Percentiles rank a stretch among this genome's conserved stretches.
These are phyloP conservation scores for Erodium moschatum DNA, from an alignment of 441 rosid genomes.

Conservation along the genomic window DNA sequence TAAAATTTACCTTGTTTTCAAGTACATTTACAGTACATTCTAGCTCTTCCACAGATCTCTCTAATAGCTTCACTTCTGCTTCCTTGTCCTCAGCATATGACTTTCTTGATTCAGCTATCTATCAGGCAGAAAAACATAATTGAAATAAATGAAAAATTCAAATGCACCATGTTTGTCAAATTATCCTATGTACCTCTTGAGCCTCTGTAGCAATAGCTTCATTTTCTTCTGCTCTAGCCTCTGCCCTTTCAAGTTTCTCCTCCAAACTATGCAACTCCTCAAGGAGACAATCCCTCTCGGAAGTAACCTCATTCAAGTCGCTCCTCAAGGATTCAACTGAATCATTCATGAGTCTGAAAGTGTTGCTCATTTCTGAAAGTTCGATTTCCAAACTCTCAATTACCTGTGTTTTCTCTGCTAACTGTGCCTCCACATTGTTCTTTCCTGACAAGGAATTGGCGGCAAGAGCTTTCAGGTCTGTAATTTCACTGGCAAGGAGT, in stretches of 20 bases:
- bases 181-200: slow-evolving; percentile 44
- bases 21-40: slow-evolving; percentile 71
- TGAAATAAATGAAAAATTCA: slow-evolving; percentile 16
- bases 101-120: slow-evolving; percentile 78
- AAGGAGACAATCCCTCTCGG: slow-evolving; percentile 60
- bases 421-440: slow-evolving; percentile 44
- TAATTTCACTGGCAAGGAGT: slow-evolving; percentile 38
- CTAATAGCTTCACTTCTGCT: slow-evolving; percentile 78
- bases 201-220: slow-evolving; percentile 67
- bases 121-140: slow-evolving; percentile 15
- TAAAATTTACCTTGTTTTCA: slow-evolving; percentile 68
- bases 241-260: slow-evolving; percentile 47
- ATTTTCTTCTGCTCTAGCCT: slow-evolving; percentile 41
- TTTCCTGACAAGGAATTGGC: slow-evolving; percentile 45
- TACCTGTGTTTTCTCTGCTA: slow-evolving; percentile 43
- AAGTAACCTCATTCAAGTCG: slow-evolving; percentile 37
- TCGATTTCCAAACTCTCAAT: slow-evolving; percentile 71
- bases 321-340: slow-evolving; percentile 47
- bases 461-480: slow-evolving; percentile 38
- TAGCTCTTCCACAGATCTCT: slow-evolving; percentile 89
- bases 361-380: slow-evolving; percentile 49
- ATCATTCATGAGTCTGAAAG: slow-evolving; percentile 55
- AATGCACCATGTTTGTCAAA: slow-evolving; percentile 12
- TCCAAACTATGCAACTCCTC: slow-evolving; percentile 49
- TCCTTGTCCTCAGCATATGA: slow-evolving; percentile 73